phyloP scores from a whole-genome alignment of 164 flowering plant genomes.

The Aristolochia contorta region DNA sequence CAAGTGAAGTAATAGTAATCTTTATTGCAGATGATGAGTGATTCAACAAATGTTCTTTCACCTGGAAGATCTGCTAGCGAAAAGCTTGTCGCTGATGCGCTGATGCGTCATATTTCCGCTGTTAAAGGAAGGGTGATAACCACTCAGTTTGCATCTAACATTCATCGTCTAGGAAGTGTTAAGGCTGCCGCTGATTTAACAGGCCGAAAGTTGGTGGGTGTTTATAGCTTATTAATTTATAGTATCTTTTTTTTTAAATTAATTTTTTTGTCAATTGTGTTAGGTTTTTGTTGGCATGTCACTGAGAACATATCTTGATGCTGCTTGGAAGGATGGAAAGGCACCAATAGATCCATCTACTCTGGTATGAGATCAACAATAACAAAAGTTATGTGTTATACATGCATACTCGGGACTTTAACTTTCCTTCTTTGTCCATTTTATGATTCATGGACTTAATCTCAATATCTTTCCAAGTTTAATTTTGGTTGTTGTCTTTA shows the following conservation, averaged over 20 bases:
- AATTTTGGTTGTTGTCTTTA: too few species aligned
- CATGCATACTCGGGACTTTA: neutral
- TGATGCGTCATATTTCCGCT: conserved; percentile 68
- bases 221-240: neutral
- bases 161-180: conserved; percentile 95
- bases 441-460: too few species aligned
- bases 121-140: conserved; percentile 90
- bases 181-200: conserved; percentile 98
- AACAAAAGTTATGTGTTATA: too few species aligned
- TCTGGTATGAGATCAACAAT: conserved; percentile 37
- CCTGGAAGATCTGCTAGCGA: conserved; percentile 97
- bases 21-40: conserved; percentile 95
- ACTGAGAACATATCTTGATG: conserved; percentile 89
- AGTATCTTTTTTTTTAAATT: neutral
- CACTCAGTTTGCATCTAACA: conserved; percentile 97
- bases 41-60: conserved; percentile 89
- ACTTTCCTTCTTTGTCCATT: neutral
- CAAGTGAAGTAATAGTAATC: neutral
- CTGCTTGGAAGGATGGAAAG: conserved; percentile 98
- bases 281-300: conserved; percentile 99
- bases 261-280: conserved; percentile 8
- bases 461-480: too few species aligned
- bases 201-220: conserved; percentile 85
- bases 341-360: conserved; percentile 98
- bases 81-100: conserved; percentile 67